Percentiles rank a stretch among this genome's conserved stretches.
Evolutionary conservation across 192 early-diverging fungal genomes (phyloP).

Genomic region (Linnemannia zychae): DNA sequence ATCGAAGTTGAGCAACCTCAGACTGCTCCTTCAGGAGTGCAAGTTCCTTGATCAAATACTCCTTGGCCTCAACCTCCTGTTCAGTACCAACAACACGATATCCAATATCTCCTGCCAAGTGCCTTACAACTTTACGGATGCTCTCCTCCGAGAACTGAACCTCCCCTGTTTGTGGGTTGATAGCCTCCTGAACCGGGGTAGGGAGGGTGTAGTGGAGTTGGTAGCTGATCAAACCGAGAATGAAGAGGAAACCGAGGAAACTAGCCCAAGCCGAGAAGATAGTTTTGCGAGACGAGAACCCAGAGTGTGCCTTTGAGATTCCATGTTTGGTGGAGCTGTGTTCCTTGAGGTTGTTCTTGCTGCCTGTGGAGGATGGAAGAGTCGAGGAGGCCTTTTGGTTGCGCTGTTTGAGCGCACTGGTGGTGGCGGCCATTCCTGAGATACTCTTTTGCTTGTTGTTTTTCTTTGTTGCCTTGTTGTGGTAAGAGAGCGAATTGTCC

Average conservation of each 20-base stretch:
- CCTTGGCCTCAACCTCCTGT: conserved; percentile 50
- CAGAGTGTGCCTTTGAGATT: conserved; percentile 28
- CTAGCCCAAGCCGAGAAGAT: conserved; percentile 33
- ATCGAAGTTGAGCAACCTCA: conserved; percentile 43
- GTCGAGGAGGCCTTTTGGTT: conserved; percentile 15
- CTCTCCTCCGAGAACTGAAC: conserved; percentile 69
- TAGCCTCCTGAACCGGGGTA: conserved; percentile 29
- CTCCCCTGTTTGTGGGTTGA: conserved; percentile 39
- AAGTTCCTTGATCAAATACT: conserved; percentile 25
- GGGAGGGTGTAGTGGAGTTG: conserved; percentile 38
- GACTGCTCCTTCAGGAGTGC: conserved; percentile 53
- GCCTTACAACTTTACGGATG: conserved; percentile 62
- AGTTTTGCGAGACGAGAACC: conserved; percentile 29
- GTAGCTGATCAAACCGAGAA: conserved; percentile 28
- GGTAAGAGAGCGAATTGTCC: not conserved
- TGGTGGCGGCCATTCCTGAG: conserved; percentile 16
- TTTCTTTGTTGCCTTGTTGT: not conserved
- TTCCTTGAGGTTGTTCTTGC: not conserved
- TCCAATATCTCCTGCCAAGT: conserved; percentile 68
- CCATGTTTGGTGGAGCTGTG: conserved; percentile 10
- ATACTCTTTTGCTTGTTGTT: not conserved
- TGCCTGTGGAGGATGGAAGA: not conserved
- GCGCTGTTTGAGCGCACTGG: conserved; percentile 48
- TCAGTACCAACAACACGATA: conserved; percentile 68
- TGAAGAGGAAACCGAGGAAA: conserved; percentile 31